Evolutionary conservation across 2,329 filamentous ascomycete genomes (phyloP), one percentile per base, ranked within the genome.

Genomic region (Paracorniculantispora psalliotae): DNA sequence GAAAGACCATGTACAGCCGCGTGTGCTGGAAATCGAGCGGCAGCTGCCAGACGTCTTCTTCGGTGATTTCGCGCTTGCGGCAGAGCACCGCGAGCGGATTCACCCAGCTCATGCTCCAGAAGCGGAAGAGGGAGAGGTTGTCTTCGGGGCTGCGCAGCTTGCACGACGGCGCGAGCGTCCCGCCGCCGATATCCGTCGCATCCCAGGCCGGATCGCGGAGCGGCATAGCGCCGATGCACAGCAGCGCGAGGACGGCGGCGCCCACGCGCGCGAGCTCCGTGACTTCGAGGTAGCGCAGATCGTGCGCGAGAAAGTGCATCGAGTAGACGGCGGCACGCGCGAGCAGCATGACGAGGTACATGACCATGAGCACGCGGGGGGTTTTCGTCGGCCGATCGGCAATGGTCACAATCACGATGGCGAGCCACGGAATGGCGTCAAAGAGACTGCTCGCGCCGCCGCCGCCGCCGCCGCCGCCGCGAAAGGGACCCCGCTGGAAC

Each of bases 101-200:
- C 74, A 96, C 87, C 92, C 92, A 96, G 0, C 84, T 89, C 28
- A 96, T 88, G 6, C 84, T 87, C 83, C 93, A 89, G 73, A 91
- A 96, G 64, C 92, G 89, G 82, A 90, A 92, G 1, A 92, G 77
- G 0, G 81, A 89, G 25, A 96, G 71, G 63, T 89, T 85, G 65
- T 96, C 92, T 70, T 96, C 92, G 0, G 92, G 79, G 39, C 81
- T 85, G 57, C 91, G 87, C n/a, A 89, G 63, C 15, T 68, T 63
- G 26, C 66, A 64, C 2, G 67, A 72, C 0, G 73, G 73, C 6
- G 67, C 58, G 1, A 62, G 58, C 19, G 60, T 60, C 3, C 63
- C 13, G 48, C 62, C 69, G 51, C 69, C 73, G 19, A 75, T 75
- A 2, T 72, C 65, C 1, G 65, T 57, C 0, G 61, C 49, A 4